These are phyloP conservation scores for Pleurotus cornucopiae DNA, from an alignment of 768 basidiomycete species.

Conservation along the genomic window DNA sequence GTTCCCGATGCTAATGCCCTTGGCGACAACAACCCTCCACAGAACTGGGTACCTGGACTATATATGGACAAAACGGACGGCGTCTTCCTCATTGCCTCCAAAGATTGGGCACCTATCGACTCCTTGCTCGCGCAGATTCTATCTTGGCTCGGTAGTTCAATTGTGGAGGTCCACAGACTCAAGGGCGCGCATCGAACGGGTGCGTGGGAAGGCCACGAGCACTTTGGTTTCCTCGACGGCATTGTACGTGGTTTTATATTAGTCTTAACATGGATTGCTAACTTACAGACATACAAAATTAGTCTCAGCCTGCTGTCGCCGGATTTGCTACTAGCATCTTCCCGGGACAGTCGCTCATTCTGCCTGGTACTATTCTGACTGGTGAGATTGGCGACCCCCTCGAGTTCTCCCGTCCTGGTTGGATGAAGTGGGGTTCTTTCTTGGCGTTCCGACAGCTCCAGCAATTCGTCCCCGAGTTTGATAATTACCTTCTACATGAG, in stretches of 20 bases:
- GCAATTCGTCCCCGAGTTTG: slow-evolving; percentile 28
- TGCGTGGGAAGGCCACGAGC: slow-evolving; percentile 20
- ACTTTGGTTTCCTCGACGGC: slow-evolving; percentile 21
- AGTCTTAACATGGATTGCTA: too few relatives aligned
- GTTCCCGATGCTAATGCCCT: slow-evolving; percentile 5
- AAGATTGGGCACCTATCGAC: slow-evolving; percentile 11
- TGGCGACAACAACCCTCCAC: slow-evolving; percentile 11
- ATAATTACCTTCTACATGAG: slow-evolving; percentile 15
- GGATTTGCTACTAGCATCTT: slow-evolving; percentile 15
- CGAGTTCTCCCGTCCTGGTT: slow-evolving; percentile 12
- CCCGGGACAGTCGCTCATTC: slow-evolving; percentile 9
- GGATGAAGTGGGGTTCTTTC: slow-evolving; percentile 27
- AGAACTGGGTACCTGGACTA: slow-evolving; percentile 14
- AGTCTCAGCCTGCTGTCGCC: slow-evolving; percentile 11
- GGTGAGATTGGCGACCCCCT: slow-evolving; percentile 20
- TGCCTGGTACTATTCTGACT: slow-evolving; percentile 13
- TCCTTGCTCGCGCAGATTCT: slow-evolving; percentile 6
- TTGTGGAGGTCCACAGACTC: slow-evolving; percentile 13
- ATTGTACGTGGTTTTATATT: slow-evolving; percentile 3
- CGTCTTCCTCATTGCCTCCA: slow-evolving; percentile 16
- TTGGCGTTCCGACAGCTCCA: slow-evolving; percentile 29
- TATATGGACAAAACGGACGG: slow-evolving; percentile 14
- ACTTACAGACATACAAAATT: neutral
- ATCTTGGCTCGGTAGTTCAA: slow-evolving; percentile 7
- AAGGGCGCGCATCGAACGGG: slow-evolving; percentile 19